A percentile compares a stretch with the other conserved stretches of the same genome.
Evolutionary conservation across 495 filamentous ascomycete species (phyloP).

Genomic region (Bathelium albidoporum): DNA sequence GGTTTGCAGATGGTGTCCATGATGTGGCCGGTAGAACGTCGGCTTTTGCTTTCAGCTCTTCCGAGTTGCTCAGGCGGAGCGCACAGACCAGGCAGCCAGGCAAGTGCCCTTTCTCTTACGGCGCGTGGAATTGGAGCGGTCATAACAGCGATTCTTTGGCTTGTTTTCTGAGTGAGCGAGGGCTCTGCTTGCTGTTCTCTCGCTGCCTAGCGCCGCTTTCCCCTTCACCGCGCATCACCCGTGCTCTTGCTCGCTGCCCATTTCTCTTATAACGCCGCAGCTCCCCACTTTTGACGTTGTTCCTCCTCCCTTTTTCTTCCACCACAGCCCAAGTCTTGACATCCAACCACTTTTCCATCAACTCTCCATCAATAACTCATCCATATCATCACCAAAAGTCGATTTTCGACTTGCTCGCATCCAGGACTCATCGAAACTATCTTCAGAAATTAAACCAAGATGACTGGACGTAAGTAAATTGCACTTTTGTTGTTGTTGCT

Average conservation of each 20-base stretch:
- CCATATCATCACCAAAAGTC: slow-evolving; percentile 4
- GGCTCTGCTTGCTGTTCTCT: slow-evolving; percentile 1
- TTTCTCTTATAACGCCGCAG: background rate
- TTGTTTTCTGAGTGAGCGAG: background rate
- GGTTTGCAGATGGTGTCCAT: slow-evolving; percentile 20
- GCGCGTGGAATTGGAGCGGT: slow-evolving; percentile 2
- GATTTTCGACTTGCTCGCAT: slow-evolving; percentile 9
- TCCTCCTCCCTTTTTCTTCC: slow-evolving; percentile 1
- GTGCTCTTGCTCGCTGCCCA: background rate
- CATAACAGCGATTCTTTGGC: slow-evolving; percentile 1
- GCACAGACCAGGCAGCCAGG: background rate
- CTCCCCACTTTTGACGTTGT: background rate
- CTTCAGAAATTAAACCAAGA: slow-evolving; percentile 66
- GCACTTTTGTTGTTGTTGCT: slow-evolving; percentile 8
- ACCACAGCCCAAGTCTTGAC: background rate
- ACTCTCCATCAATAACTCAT: slow-evolving; percentile 1
- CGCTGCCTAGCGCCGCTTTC: background rate
- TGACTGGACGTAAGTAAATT: slow-evolving; percentile 59
- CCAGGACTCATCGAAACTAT: slow-evolving; percentile 37
- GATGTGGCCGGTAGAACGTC: background rate
- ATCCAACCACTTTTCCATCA: background rate
- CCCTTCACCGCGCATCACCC: background rate
- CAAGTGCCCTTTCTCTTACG: slow-evolving; percentile 5
- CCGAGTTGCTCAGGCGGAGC: background rate
- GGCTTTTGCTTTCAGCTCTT: background rate